Evolutionary conservation across 2,329 filamentous ascomycete species (phyloP).

Genomic region (Xylaria sp.): DNA sequence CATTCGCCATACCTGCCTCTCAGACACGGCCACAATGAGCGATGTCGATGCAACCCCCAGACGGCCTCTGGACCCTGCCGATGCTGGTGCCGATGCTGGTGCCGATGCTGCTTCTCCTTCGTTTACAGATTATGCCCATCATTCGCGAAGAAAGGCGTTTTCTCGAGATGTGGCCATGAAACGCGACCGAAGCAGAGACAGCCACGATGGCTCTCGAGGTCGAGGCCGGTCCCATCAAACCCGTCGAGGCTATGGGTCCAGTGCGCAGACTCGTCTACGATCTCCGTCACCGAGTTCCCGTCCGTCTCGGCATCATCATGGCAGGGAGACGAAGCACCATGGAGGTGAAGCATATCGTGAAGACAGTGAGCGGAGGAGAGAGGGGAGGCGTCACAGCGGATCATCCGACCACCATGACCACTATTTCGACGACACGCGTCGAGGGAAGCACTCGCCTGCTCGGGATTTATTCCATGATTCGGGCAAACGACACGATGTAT

Average conservation of each 20-base stretch:
- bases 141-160: constrained; percentile 35
- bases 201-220: constrained; percentile 51
- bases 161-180: constrained; percentile 56
- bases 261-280: constrained; percentile 41
- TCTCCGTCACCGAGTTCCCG: constrained; percentile 44
- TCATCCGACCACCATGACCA: constrained; percentile 55
- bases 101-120: constrained; percentile 25
- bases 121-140: constrained; percentile 36
- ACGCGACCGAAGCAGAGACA: constrained; percentile 53
- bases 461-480: constrained; percentile 39
- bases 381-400: constrained; percentile 53
- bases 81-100: constrained; percentile 26
- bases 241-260: constrained; percentile 41
- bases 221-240: constrained; percentile 50
- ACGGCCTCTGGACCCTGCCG: constrained; percentile 41
- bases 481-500: constrained; percentile 49
- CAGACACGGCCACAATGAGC: constrained; percentile 42
- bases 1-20: constrained; percentile 30
- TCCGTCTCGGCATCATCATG: constrained; percentile 42
- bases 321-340: constrained; percentile 42
- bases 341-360: constrained; percentile 48
- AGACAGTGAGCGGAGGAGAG: constrained; percentile 48
- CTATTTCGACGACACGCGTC: constrained; percentile 45
- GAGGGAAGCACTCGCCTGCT: constrained; percentile 37
- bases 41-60: constrained; percentile 43